A percentile compares a stretch with the other conserved stretches of the same genome.
phyloP scores from a whole-genome alignment of 1,284 basidiomycete species.

The Cerioporus squamosus region DNA sequence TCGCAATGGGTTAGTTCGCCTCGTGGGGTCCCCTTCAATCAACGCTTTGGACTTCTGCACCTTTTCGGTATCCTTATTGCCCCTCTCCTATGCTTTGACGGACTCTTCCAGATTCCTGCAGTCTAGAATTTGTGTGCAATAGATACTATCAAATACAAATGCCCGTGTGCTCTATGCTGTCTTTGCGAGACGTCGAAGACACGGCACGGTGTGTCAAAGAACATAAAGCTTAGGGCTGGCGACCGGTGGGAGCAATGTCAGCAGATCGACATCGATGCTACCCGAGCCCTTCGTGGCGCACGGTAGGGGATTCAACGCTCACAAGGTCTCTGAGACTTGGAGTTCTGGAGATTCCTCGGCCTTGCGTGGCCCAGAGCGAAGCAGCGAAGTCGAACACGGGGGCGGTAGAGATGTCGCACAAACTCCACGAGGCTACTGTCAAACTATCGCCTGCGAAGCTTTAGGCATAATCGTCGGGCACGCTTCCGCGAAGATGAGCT shows the following conservation, averaged over 20 bases:
- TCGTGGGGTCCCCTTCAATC: slow-evolving; percentile 17
- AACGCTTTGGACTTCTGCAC: slow-evolving; percentile 8
- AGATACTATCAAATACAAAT: slow-evolving; percentile 5
- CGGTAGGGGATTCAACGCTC: background rate
- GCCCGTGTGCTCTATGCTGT: background rate
- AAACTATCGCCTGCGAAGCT: slow-evolving; percentile 22
- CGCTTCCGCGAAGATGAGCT: slow-evolving; percentile 21
- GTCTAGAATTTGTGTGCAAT: slow-evolving; percentile 19
- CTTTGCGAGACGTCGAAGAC: background rate
- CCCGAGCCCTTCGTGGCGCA: slow-evolving; percentile 12
- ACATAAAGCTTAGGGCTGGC: slow-evolving; percentile 1
- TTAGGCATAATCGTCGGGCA: slow-evolving; percentile 22
- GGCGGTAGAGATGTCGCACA: slow-evolving; percentile 9
- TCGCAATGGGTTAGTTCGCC: slow-evolving; percentile 25
- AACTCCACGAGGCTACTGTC: slow-evolving; percentile 15
- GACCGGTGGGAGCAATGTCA: background rate
- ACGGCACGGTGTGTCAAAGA: background rate
- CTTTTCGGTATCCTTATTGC: slow-evolving; percentile 26
- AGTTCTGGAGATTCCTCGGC: too few species aligned
- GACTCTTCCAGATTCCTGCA: slow-evolving; percentile 10
- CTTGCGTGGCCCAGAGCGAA: background rate
- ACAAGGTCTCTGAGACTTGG: too few species aligned
- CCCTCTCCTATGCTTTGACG: slow-evolving; percentile 8
- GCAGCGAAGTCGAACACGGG: slow-evolving; percentile 1
- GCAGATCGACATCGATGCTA: slow-evolving; percentile 17